These are phyloP conservation scores for Calocera cornea DNA, from an alignment of 768 basidiomycete genomes.

Conservation along the genomic window DNA sequence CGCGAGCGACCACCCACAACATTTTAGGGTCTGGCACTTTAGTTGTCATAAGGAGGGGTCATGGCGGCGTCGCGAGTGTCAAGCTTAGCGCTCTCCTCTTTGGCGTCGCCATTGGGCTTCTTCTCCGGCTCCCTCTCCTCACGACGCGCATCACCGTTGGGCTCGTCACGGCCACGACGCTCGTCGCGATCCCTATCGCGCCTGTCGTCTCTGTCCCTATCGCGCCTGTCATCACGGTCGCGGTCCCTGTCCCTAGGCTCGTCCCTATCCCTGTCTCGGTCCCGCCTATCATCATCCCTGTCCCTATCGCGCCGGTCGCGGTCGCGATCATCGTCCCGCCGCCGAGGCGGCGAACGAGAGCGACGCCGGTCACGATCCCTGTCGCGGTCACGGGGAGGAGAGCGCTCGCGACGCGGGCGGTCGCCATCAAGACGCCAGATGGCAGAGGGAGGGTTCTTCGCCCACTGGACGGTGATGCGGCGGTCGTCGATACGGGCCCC, in stretches of 20 bases:
- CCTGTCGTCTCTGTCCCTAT: slow-evolving; percentile 18
- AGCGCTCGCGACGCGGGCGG: slow-evolving; percentile 27
- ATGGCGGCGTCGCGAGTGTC: slow-evolving; percentile 27
- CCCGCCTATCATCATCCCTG: slow-evolving; percentile 8
- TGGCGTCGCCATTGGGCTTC: slow-evolving; percentile 25
- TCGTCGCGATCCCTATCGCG: slow-evolving; percentile 8
- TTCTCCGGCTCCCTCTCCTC: slow-evolving; percentile 19
- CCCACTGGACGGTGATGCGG: slow-evolving; percentile 71
- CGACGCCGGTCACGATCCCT: slow-evolving; percentile 32
- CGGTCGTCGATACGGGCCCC: slow-evolving; percentile 60
- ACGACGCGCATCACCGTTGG: slow-evolving; percentile 10
- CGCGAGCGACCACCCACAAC: neutral
- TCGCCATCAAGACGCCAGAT: slow-evolving; percentile 56
- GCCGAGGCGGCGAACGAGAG: slow-evolving; percentile 42
- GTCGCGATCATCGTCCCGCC: slow-evolving; percentile 26
- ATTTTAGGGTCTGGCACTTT: neutral
- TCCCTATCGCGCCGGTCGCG: slow-evolving; percentile 22
- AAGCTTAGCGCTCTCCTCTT: slow-evolving; percentile 36
- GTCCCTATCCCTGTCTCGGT: slow-evolving; percentile 25
- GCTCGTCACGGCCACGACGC: slow-evolving; percentile 9
- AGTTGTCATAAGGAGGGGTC: slow-evolving; percentile 3
- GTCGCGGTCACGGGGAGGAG: slow-evolving; percentile 28
- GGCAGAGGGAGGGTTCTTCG: slow-evolving; percentile 70
- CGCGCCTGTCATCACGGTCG: slow-evolving; percentile 19
- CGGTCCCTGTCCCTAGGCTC: slow-evolving; percentile 25